phyloP scores from a whole-genome alignment of 2,329 filamentous ascomycete genomes.

The Alternaria sp. region DNA sequence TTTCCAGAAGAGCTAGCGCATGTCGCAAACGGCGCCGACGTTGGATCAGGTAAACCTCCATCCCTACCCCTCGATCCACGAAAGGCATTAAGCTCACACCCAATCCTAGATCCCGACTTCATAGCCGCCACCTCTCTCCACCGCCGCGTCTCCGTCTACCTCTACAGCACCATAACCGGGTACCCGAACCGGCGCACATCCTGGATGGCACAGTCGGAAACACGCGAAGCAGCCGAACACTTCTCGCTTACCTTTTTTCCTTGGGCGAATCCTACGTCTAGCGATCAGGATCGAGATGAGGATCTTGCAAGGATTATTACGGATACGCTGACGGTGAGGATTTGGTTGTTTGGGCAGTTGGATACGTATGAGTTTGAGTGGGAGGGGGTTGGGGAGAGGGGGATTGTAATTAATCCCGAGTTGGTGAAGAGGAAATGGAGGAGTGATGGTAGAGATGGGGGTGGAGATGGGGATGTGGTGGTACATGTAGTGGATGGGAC shows the following conservation, averaged over 20 bases:
- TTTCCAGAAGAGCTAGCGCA: slow-evolving; percentile 34
- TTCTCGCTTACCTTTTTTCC: slow-evolving; percentile 45
- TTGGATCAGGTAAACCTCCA: slow-evolving; percentile 2
- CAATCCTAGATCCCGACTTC: slow-evolving; percentile 8
- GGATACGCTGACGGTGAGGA: slow-evolving; percentile 30
- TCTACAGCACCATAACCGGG: slow-evolving; percentile 24
- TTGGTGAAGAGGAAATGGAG: slow-evolving; percentile 17
- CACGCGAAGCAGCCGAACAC: slow-evolving; percentile 43
- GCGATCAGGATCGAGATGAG: slow-evolving; percentile 38
- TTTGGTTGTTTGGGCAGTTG: slow-evolving; percentile 40
- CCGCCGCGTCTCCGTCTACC: slow-evolving; percentile 33
- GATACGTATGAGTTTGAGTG: slow-evolving; percentile 34
- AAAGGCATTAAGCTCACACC: neutral
- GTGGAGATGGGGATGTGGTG: neutral
- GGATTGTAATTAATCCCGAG: slow-evolving; percentile 30
- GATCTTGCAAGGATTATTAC: slow-evolving; percentile 34
- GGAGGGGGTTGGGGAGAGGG: slow-evolving; percentile 31
- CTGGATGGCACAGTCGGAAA: slow-evolving; percentile 20
- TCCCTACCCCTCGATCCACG: neutral
- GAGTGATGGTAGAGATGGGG: neutral
- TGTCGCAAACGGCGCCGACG: neutral
- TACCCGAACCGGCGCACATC: slow-evolving; percentile 1
- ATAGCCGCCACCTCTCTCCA: slow-evolving; percentile 32
- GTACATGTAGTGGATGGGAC: slow-evolving; percentile 13
- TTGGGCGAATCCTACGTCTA: slow-evolving; percentile 37